Percentiles rank a stretch among this genome's conserved stretches.
These are phyloP conservation scores for Xylaria sp. DNA, from an alignment of 2,329 filamentous ascomycete genomes.

Conservation along the genomic window DNA sequence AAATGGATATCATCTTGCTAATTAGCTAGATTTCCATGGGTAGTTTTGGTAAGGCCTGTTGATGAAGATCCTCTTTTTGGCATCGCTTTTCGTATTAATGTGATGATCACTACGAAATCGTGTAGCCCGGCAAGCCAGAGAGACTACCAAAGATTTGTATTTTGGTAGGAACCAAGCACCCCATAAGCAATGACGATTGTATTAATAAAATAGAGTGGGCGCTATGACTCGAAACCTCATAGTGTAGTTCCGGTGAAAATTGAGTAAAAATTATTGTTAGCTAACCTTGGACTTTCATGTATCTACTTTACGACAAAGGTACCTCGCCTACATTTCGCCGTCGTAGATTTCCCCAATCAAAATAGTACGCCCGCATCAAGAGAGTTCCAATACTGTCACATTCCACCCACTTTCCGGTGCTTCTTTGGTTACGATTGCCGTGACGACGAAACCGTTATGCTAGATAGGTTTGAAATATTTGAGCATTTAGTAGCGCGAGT, in stretches of 20 bases:
- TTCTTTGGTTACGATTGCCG: conserved; percentile 1
- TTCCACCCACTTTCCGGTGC: conserved; percentile 33
- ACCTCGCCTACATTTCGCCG: conserved; percentile 8
- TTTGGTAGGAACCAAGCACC: neutral
- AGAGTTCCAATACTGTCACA: conserved; percentile 15
- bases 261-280: too few relatives aligned
- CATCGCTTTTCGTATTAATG: conserved; percentile 16
- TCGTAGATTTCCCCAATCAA: conserved; percentile 24
- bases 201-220: neutral
- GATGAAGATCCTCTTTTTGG: conserved; percentile 9
- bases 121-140: neutral
- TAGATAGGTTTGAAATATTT: neutral
- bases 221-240: neutral
- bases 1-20: conserved; percentile 13
- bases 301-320: neutral
- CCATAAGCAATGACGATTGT: neutral
- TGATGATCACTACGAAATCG: conserved; percentile 20
- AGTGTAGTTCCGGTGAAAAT: neutral
- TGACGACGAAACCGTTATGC: neutral
- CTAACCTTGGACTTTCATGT: too few relatives aligned
- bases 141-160: neutral
- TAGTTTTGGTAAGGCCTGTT: conserved; percentile 5
- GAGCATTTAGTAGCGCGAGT: neutral
- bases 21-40: conserved; percentile 17
- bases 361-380: conserved; percentile 23